Conservation (phyloP, 352 stramenopile genomes). For the Detonula confervacea region DNA sequence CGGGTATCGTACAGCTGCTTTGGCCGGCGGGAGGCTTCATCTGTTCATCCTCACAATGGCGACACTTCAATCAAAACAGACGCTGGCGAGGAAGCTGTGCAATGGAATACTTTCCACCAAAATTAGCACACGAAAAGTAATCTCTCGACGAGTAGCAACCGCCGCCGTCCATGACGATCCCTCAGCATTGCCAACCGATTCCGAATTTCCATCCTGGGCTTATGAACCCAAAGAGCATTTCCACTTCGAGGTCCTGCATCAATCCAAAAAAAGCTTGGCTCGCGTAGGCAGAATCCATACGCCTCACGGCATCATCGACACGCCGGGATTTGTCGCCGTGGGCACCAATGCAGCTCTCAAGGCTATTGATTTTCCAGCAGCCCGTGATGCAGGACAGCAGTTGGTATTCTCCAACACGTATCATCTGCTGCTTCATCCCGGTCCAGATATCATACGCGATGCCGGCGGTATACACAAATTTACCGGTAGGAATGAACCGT, state of each 20-base stretch:
- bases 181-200: constrained; percentile 42
- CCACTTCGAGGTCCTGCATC: constrained; percentile 84
- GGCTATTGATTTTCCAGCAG: constrained; percentile 71
- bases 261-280: constrained; percentile 83
- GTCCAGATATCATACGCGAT: constrained; percentile 84
- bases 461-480: constrained; percentile 89
- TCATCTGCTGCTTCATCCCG: constrained; percentile 89
- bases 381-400: constrained; percentile 77
- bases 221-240: constrained; percentile 80
- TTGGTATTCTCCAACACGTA: constrained; percentile 90
- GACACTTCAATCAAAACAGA: too few species aligned
- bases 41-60: too few species aligned
- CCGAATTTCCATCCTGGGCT: constrained; percentile 76
- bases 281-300: constrained; percentile 86
- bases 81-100: neutral
- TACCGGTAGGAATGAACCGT: constrained; percentile 80
- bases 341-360: constrained; percentile 88
- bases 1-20: too few species aligned
- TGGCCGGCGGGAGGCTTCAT: too few species aligned
- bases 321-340: constrained; percentile 87
- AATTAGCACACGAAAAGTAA: neutral
- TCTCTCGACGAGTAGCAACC: neutral
- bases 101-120: neutral
- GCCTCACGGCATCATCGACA: constrained; percentile 87
- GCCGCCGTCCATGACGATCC: neutral